Evolutionary conservation across 2,329 filamentous ascomycete species (phyloP).

Genomic region (Colletotrichum sp.): DNA sequence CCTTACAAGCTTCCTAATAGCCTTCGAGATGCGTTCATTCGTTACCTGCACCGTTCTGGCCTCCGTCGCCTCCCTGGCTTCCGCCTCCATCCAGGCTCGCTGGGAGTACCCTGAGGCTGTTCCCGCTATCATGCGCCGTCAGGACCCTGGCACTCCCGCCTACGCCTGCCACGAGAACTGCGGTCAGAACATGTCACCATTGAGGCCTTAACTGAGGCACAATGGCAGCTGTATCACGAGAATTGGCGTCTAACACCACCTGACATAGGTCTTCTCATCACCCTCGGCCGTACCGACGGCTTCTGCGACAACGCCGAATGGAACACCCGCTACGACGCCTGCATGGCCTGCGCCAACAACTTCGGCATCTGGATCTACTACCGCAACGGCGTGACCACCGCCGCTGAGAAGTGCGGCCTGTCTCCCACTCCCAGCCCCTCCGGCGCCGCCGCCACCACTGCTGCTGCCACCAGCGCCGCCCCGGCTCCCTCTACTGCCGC

Average conservation of each 20-base stretch:
- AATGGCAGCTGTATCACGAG: not conserved
- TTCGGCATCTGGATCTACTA: conserved; percentile 51
- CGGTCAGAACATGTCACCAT: conserved; percentile 33
- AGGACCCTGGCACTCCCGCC: conserved; percentile 46
- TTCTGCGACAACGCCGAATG: conserved; percentile 44
- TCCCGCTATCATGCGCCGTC: conserved; percentile 38
- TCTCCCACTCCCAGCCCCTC: conserved; percentile 5
- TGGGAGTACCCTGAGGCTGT: conserved; percentile 15
- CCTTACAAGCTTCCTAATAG: not conserved
- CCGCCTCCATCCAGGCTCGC: not conserved
- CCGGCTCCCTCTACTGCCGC: not conserved
- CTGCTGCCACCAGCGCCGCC: not conserved
- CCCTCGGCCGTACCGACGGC: conserved; percentile 36
- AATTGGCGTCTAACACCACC: not conserved
- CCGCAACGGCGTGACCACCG: conserved; percentile 34
- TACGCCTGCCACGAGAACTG: conserved; percentile 53
- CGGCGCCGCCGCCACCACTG: not conserved
- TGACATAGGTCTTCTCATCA: conserved; percentile 27
- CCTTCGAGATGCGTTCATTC: conserved; percentile 17
- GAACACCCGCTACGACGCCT: conserved; percentile 42
- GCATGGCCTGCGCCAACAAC: conserved; percentile 47
- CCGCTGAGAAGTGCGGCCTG: conserved; percentile 27
- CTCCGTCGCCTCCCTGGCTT: conserved; percentile 7
- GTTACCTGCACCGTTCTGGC: conserved; percentile 18
- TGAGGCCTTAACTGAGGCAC: not conserved